A percentile compares a stretch with the other conserved stretches of the same genome.
Evolutionary conservation across 2,329 filamentous ascomycete genomes (phyloP).

Genomic region (Aschersonia sp.): DNA sequence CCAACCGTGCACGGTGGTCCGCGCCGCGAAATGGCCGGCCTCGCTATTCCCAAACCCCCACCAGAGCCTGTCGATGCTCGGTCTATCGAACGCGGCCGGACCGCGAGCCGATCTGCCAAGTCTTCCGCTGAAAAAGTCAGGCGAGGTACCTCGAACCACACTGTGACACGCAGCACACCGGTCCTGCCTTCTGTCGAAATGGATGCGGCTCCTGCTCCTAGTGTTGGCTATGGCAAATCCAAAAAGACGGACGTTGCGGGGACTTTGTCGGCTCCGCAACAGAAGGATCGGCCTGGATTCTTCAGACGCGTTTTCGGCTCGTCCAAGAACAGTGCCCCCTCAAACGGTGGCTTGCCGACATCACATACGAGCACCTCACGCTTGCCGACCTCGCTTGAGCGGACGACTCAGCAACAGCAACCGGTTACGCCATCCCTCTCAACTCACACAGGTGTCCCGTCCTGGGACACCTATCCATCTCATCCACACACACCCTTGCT

Average conservation of each 20-base stretch:
- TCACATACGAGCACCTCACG: conserved; percentile 2
- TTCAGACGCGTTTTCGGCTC: conserved; percentile 83
- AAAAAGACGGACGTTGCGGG: conserved; percentile 34
- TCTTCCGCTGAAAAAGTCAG: conserved; percentile 25
- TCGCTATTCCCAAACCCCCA: conserved; percentile 16
- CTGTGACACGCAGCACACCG: conserved; percentile 3
- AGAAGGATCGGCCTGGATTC: conserved; percentile 69
- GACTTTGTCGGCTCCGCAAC: conserved; percentile 24
- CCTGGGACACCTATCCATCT: conserved; percentile 28
- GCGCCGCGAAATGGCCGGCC: conserved; percentile 29
- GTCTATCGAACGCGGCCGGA: conserved; percentile 37
- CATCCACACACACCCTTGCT: conserved; percentile 38
- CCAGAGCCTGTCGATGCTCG: conserved; percentile 23
- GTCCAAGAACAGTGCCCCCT: conserved; percentile 32
- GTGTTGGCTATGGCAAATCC: conserved; percentile 43
- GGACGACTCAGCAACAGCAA: conserved; percentile 21
- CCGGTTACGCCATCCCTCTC: conserved; percentile 20
- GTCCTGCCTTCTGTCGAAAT: conserved; percentile 11
- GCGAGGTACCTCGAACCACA: conserved; percentile 12
- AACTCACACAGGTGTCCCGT: conserved; percentile 32
- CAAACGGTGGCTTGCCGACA: background rate
- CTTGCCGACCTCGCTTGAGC: conserved; percentile 17
- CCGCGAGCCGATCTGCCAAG: conserved; percentile 38
- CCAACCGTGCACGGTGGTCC: conserved; percentile 74
- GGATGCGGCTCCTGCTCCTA: conserved; percentile 37